A percentile compares a stretch with the other conserved stretches of the same genome.
Conservation (phyloP, 2,329 filamentous ascomycete species). For the Xylaria polymorpha region DNA sequence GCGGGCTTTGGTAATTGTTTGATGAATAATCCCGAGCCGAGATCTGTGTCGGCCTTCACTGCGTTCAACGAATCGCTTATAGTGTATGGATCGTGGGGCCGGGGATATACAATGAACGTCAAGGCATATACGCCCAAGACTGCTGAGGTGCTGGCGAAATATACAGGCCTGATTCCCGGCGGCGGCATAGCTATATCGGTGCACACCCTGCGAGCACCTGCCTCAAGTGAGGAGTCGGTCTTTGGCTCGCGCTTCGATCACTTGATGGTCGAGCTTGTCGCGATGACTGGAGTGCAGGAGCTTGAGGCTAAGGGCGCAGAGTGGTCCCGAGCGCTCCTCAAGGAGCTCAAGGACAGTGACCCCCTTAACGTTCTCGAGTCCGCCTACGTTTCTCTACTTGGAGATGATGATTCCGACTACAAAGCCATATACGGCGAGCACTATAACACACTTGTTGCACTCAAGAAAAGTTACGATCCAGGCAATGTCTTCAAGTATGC, state of each 20-base stretch:
- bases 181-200: slow-evolving; percentile 47
- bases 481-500: slow-evolving; percentile 31
- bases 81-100: slow-evolving; percentile 39
- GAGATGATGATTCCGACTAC: slow-evolving; percentile 44
- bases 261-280: slow-evolving; percentile 52
- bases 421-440: slow-evolving; percentile 56
- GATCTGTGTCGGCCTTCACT: slow-evolving; percentile 30
- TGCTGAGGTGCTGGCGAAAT: slow-evolving; percentile 44
- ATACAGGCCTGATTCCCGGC: slow-evolving; percentile 41
- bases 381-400: slow-evolving; percentile 51
- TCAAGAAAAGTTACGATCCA: slow-evolving; percentile 65
- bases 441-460: slow-evolving; percentile 54
- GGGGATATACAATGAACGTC: slow-evolving; percentile 41
- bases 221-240: slow-evolving; percentile 43
- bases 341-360: slow-evolving; percentile 35
- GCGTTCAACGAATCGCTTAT: slow-evolving; percentile 43
- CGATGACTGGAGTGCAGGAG: slow-evolving; percentile 41
- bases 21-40: slow-evolving; percentile 36
- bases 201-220: slow-evolving; percentile 48
- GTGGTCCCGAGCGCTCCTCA: slow-evolving; percentile 41
- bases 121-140: slow-evolving; percentile 45
- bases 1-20: slow-evolving; percentile 33
- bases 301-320: slow-evolving; percentile 42
- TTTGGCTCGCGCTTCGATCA: slow-evolving; percentile 50
- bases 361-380: slow-evolving; percentile 46